Conservation (phyloP, 2,329 filamentous ascomycete species). For the Stemphylium lycopersici region DNA sequence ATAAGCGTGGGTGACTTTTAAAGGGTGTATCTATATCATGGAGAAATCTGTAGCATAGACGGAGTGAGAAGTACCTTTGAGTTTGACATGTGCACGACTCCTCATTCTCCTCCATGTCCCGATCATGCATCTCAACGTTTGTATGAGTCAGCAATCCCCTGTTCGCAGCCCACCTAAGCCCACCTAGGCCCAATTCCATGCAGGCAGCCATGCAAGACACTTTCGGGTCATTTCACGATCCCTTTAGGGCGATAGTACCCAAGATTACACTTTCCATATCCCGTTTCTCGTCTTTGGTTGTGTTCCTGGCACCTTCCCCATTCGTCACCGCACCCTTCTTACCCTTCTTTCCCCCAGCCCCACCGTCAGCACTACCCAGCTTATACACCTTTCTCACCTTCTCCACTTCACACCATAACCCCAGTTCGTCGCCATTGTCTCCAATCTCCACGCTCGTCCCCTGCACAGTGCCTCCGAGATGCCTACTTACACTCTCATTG, state of each 20-base stretch:
- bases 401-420: constrained; percentile 56
- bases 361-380: constrained; percentile 64
- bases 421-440: constrained; percentile 52
- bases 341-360: constrained; percentile 26
- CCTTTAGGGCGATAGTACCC: constrained; percentile 78
- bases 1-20: constrained; percentile 25
- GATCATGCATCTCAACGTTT: constrained; percentile 3
- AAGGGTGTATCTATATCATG: constrained; percentile 40
- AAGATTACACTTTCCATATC: constrained; percentile 74
- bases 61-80: constrained; percentile 28
- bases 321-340: constrained; percentile 43
- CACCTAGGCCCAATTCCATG: constrained; percentile 8
- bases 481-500: constrained; percentile 30
- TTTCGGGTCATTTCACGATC: constrained; percentile 48
- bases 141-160: not conserved
- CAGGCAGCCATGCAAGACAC: not conserved
- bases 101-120: not conserved
- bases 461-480: constrained; percentile 34
- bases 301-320: constrained; percentile 32
- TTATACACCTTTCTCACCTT: constrained; percentile 88
- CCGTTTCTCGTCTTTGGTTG: constrained; percentile 51
- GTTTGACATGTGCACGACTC: constrained; percentile 8
- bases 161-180: constrained; percentile 9
- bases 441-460: constrained; percentile 33
- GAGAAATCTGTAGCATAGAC: constrained; percentile 45